Evolutionary conservation across 2,329 filamentous ascomycete species (phyloP).

Genomic region (Xylariales sp.): DNA sequence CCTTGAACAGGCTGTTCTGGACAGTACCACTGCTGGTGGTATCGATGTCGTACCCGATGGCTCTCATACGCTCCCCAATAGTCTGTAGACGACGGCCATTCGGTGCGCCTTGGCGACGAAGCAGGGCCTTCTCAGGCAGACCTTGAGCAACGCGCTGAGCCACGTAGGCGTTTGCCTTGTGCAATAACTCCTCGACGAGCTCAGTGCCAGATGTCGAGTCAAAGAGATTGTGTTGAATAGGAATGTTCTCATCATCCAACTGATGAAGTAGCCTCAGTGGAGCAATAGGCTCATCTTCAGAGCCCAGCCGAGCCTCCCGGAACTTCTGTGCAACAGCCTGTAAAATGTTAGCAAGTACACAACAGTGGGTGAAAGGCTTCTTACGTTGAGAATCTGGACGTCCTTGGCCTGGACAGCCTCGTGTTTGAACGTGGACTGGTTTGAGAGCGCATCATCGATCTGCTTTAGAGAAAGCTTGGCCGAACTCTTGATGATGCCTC

Average conservation of each 20-base stretch:
- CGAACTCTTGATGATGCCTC: constrained; percentile 85
- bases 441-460: constrained; percentile 75
- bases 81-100: constrained; percentile 85
- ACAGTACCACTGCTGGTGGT: constrained; percentile 82
- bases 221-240: constrained; percentile 94
- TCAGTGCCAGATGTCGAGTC: constrained; percentile 85
- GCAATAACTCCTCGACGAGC: constrained; percentile 89
- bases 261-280: constrained; percentile 87
- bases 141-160: constrained; percentile 76
- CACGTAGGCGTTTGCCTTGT: constrained; percentile 87
- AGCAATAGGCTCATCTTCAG: constrained; percentile 73
- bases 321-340: constrained; percentile 82
- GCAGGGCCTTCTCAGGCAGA: constrained; percentile 85
- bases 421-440: constrained; percentile 57
- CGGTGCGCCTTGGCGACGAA: constrained; percentile 80
- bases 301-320: constrained; percentile 79
- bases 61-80: constrained; percentile 89
- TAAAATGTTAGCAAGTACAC: constrained; percentile 18
- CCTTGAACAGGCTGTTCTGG: constrained; percentile 91
- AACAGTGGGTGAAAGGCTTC: constrained; percentile 21
- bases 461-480: constrained; percentile 82
- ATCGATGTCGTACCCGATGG: constrained; percentile 86
- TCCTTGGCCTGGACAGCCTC: constrained; percentile 66
- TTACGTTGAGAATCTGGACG: constrained; percentile 71
- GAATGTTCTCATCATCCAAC: constrained; percentile 95